Conservation (phyloP, 2,329 filamentous ascomycete species). For the Alternaria ventricosa region DNA sequence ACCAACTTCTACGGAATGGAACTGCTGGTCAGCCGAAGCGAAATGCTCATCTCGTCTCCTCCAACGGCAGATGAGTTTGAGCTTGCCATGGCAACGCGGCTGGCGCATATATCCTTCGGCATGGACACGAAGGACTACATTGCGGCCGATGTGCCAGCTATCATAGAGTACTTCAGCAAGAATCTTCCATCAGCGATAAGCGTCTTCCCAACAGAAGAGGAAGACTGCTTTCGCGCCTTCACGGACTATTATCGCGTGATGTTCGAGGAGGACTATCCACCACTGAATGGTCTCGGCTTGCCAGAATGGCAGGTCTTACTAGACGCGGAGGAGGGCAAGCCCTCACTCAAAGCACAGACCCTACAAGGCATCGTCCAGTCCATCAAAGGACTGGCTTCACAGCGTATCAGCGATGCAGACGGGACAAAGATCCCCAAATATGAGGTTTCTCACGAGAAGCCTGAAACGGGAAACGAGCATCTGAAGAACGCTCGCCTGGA, state of each 20-base stretch:
- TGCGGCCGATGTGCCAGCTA: neutral
- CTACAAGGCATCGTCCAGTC: neutral
- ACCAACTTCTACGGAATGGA: constrained; percentile 6
- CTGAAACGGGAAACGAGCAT: neutral
- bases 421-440: rapidly evolving
- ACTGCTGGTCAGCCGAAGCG: neutral
- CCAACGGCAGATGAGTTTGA: neutral
- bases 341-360: neutral
- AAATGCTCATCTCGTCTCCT: neutral
- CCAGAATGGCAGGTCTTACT: neutral
- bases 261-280: neutral
- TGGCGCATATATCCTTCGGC: neutral
- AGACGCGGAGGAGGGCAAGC: neutral
- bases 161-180: neutral
- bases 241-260: neutral
- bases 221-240: neutral
- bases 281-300: neutral
- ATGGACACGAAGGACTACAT: neutral
- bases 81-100: neutral
- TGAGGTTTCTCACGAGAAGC: rapidly evolving
- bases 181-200: neutral
- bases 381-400: neutral
- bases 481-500: too few relatives aligned
- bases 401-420: neutral
- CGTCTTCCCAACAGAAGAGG: neutral